Evolutionary conservation across 2,329 filamentous ascomycete species (phyloP), one percentile per base, ranked within the genome.

Genomic region (Penicillium sp.): DNA sequence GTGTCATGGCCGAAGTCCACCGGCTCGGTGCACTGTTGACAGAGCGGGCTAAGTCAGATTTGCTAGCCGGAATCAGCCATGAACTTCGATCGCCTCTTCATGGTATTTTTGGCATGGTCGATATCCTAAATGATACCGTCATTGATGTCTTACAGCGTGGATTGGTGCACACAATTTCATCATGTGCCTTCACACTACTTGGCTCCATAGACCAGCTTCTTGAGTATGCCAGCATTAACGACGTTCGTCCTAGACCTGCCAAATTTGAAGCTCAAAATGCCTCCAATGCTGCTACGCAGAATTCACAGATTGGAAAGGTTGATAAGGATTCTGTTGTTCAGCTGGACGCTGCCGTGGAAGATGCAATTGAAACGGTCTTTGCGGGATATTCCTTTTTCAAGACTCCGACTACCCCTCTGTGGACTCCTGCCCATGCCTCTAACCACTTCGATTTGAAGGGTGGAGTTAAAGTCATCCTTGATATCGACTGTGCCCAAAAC

Each of bases 161-260:
- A 11, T 59, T 70, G 33, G 33, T 69, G 8, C 56, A 66, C 27
- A 67, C 72, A 0, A 68, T 76, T 25, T 66, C 69, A 25, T 70
- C 64, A 18, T 77, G 73, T 47, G 73, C 72, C 1, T 67, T 68
- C n/a, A 76, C 74, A 1, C 57, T 77, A 1, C 63, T 76, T 1
- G 73, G 75, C 29, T 75, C 73, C 0, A 67, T 77, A 15, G 68
- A 73, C 29, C 65, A 72, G 27, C 59, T 73, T 18, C 62, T 71
- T 0, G 67, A 69, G 11, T 63, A 59, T 46, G 56, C 64, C 9
- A 62, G 62, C 25, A 66, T 67, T 18, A 66, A 66, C n/a, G 58
- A 60, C 37, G 41, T 56, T 37, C 50, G 23, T 29, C 27, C 47
- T 4, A 54, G 40, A 18, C 18, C 51, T 18, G 25, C n/a, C 20